These are phyloP conservation scores for Angophora floribunda DNA, from an alignment of 345 rosid genomes.

Conservation along the genomic window DNA sequence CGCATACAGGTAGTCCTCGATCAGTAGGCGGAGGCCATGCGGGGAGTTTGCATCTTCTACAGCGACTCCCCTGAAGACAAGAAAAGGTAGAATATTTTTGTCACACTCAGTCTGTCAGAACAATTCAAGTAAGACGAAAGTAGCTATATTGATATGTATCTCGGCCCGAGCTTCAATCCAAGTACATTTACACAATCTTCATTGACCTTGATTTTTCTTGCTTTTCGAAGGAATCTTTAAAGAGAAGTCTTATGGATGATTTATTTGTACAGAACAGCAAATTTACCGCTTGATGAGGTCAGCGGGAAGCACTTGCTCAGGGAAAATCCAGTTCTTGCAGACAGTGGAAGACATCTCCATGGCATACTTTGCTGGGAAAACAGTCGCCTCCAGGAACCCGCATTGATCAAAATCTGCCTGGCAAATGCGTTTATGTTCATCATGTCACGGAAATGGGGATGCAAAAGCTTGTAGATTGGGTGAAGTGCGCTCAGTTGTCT, in stretches of 20 bases:
- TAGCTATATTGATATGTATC: background rate
- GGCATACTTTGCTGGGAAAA: slow-evolving; percentile 46
- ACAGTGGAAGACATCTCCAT: slow-evolving; percentile 54
- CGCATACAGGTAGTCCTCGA: slow-evolving; percentile 29
- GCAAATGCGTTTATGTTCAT: slow-evolving; percentile 67
- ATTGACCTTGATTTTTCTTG: background rate
- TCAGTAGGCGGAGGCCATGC: background rate
- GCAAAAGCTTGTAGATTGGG: slow-evolving; percentile 59
- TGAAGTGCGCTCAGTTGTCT: slow-evolving; percentile 65
- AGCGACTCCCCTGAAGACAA: background rate
- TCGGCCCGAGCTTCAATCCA: background rate
- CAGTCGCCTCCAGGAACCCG: slow-evolving; percentile 46
- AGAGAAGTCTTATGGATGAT: background rate
- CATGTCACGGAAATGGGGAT: slow-evolving; percentile 71
- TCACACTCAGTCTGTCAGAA: background rate
- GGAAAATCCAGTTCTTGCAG: slow-evolving; percentile 48
- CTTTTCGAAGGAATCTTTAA: background rate
- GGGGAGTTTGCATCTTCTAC: background rate
- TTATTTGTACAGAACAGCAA: background rate
- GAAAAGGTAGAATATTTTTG: background rate
- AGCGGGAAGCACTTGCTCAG: slow-evolving; percentile 9
- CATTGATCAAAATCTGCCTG: slow-evolving; percentile 43
- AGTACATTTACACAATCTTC: background rate
- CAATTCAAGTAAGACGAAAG: background rate
- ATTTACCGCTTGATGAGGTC: slow-evolving; percentile 25